Conservation (phyloP, 1,139 yeast species). For the Debaryomycetaceae sp. region DNA sequence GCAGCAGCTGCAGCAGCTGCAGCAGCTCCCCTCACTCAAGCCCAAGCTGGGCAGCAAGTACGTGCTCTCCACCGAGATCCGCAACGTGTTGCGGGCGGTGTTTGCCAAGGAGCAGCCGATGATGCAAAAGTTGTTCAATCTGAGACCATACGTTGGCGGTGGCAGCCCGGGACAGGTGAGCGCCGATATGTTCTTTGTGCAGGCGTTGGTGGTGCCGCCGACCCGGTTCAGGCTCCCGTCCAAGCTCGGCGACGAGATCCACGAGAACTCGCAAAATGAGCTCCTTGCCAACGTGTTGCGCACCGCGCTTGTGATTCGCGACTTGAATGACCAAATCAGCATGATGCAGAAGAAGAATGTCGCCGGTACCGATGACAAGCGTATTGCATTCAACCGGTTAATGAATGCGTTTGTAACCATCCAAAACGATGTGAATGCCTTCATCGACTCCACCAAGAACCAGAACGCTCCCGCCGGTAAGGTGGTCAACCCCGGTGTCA, state of each 20-base stretch:
- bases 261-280: constrained; percentile 92
- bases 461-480: constrained; percentile 67
- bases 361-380: constrained; percentile 59
- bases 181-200: constrained; percentile 90
- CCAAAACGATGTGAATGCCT: constrained; percentile 93
- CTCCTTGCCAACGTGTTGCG: constrained; percentile 73
- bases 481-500: constrained; percentile 86
- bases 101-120: constrained; percentile 68
- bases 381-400: constrained; percentile 75
- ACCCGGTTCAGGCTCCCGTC: constrained; percentile 95
- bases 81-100: constrained; percentile 69
- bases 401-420: constrained; percentile 94
- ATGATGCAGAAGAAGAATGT: constrained; percentile 57
- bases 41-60: constrained; percentile 76
- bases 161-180: constrained; percentile 40
- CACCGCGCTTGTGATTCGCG: constrained; percentile 79
- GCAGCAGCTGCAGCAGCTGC: constrained; percentile 10
- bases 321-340: constrained; percentile 76
- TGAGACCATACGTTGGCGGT: constrained; percentile 53
- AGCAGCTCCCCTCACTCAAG: constrained; percentile 38
- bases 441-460: constrained; percentile 87
- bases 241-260: constrained; percentile 94
- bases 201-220: constrained; percentile 88
- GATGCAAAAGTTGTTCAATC: constrained; percentile 64
- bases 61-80: constrained; percentile 80